A percentile compares a stretch with the other conserved stretches of the same genome.
These are phyloP conservation scores for Panicum virgatum DNA, from an alignment of 202 grass and related monocot genomes.

Conservation along the genomic window DNA sequence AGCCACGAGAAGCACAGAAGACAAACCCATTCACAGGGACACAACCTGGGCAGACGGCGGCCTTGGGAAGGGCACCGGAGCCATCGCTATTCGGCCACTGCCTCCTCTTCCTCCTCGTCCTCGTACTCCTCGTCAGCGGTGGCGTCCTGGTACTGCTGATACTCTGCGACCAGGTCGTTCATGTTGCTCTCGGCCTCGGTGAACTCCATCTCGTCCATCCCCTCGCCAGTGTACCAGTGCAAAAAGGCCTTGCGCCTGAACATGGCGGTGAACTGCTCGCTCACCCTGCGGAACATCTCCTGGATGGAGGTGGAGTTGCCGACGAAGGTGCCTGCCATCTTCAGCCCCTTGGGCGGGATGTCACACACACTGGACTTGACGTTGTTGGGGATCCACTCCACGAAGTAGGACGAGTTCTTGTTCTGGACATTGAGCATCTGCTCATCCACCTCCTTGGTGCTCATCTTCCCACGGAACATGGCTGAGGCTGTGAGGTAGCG, in stretches of 20 bases:
- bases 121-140: conserved; percentile 78
- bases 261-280: conserved; percentile 86
- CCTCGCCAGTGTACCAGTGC: conserved; percentile 95
- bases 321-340: conserved; percentile 70
- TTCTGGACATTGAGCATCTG: conserved; percentile 93
- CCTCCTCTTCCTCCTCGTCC: conserved; percentile 62
- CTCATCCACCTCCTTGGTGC: conserved; percentile 92
- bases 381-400: conserved; percentile 89
- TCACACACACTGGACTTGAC: conserved; percentile 85
- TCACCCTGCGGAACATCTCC: conserved; percentile 85
- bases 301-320: conserved; percentile 90
- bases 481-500: conserved; percentile 80
- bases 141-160: conserved; percentile 97
- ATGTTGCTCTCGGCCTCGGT: conserved; percentile 98
- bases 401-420: conserved; percentile 90
- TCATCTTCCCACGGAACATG: conserved; percentile 93
- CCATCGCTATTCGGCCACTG: conserved; percentile 4
- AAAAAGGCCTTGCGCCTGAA: conserved; percentile 97
- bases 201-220: conserved; percentile 99
- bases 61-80: background rate
- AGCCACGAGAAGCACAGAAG: conserved; percentile 20
- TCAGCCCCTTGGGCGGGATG: conserved; percentile 71
- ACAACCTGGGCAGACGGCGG: background rate
- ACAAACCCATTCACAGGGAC: conserved; percentile 37
- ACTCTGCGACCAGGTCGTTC: conserved; percentile 85